phyloP scores from a whole-genome alignment of 1,139 yeast genomes.

The Zygosaccharomyces sapae region DNA sequence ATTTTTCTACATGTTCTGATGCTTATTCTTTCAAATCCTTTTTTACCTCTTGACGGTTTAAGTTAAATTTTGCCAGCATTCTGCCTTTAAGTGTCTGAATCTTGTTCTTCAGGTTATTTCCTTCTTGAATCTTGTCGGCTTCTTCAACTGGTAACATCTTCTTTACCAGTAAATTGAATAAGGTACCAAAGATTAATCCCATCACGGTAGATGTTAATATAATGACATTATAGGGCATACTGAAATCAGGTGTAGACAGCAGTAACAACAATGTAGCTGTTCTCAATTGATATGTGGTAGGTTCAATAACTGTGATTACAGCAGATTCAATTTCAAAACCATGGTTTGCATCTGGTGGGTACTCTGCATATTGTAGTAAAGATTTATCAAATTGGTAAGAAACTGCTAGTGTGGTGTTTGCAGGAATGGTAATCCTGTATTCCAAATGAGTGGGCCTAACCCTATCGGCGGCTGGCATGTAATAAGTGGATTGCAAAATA shows the following conservation, averaged over 20 bases:
- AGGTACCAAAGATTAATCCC: slow-evolving; percentile 86
- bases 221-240: slow-evolving; percentile 98
- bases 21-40: background rate
- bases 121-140: slow-evolving; percentile 43
- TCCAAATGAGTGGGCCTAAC: slow-evolving; percentile 81
- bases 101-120: slow-evolving; percentile 20
- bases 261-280: slow-evolving; percentile 82
- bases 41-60: slow-evolving; percentile 4
- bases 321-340: slow-evolving; percentile 96
- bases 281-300: slow-evolving; percentile 55
- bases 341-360: slow-evolving; percentile 98
- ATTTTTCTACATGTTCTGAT: slow-evolving; percentile 4
- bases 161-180: slow-evolving; percentile 74
- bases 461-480: slow-evolving; percentile 77
- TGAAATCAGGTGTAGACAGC: slow-evolving; percentile 95
- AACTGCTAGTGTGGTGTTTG: slow-evolving; percentile 56
- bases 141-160: slow-evolving; percentile 75
- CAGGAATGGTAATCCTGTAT: slow-evolving; percentile 58
- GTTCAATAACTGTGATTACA: slow-evolving; percentile 53
- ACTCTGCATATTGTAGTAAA: slow-evolving; percentile 77
- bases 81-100: slow-evolving; percentile 14
- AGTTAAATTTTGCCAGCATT: slow-evolving; percentile 13
- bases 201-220: slow-evolving; percentile 89
- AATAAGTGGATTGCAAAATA: slow-evolving; percentile 54
- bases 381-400: slow-evolving; percentile 85